Conservation (phyloP, 306 rosid species). For the Lathyrus sativus region DNA sequence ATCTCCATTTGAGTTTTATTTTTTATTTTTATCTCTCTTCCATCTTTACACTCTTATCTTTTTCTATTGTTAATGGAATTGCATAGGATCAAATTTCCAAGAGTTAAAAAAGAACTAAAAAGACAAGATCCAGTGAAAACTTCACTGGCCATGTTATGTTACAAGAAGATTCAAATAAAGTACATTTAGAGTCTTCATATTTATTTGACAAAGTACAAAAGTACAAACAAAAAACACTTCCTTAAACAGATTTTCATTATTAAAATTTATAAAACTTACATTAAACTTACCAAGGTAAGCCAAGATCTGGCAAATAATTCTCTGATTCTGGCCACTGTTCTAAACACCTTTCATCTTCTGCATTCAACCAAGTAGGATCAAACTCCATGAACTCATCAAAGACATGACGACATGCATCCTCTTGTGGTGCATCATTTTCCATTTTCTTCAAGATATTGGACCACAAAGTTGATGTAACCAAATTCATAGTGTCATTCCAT, state of each 20-base stretch:
- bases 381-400: slow-evolving; percentile 46
- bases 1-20: too few species aligned
- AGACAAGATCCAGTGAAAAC: neutral
- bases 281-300: slow-evolving; percentile 60
- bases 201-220: slow-evolving; percentile 4
- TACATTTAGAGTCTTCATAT: neutral
- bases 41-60: too few species aligned
- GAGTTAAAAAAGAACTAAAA: too few species aligned
- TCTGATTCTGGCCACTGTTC: slow-evolving; percentile 47
- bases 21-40: too few species aligned
- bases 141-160: neutral
- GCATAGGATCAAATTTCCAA: too few species aligned
- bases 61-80: too few species aligned
- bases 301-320: slow-evolving; percentile 49
- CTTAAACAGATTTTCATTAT: slow-evolving; percentile 25
- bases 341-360: slow-evolving; percentile 45
- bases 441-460: slow-evolving; percentile 51
- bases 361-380: slow-evolving; percentile 40
- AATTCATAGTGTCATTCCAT: slow-evolving; percentile 68
- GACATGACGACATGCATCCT: slow-evolving; percentile 39
- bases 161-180: neutral
- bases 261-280: slow-evolving; percentile 24
- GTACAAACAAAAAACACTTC: neutral
- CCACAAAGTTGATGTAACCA: slow-evolving; percentile 75
- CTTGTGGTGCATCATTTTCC: slow-evolving; percentile 49